These are phyloP conservation scores for Berkeleyomyces basicola DNA, from an alignment of 2,329 filamentous ascomycete genomes.

Conservation along the genomic window DNA sequence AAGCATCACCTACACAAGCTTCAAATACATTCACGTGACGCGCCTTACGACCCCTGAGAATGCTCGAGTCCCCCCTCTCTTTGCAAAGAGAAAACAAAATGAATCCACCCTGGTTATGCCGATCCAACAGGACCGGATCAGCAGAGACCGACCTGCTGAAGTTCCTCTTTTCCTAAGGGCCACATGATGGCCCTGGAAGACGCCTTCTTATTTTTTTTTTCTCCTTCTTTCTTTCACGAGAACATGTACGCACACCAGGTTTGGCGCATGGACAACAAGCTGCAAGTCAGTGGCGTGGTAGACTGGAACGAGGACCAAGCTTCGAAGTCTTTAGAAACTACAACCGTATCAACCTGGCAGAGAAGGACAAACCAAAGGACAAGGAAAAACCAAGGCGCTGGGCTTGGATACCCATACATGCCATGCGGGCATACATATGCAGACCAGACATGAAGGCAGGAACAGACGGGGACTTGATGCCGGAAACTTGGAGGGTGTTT, in stretches of 20 bases:
- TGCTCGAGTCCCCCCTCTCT: neutral
- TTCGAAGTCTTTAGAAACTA: neutral
- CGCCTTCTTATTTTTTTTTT: neutral
- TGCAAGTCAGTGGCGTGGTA: neutral
- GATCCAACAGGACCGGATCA: neutral
- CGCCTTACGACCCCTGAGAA: neutral
- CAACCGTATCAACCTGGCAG: neutral
- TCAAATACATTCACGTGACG: neutral
- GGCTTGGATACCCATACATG: neutral
- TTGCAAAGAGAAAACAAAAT: neutral
- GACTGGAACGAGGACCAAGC: neutral
- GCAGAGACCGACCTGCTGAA: neutral
- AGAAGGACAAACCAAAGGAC: neutral
- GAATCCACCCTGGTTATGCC: neutral
- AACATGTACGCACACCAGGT: neutral
- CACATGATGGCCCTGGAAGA: neutral
- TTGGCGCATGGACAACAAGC: neutral
- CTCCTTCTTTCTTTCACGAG: neutral
- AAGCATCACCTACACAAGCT: too few species aligned
- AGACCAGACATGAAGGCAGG: neutral
- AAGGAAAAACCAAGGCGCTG: neutral
- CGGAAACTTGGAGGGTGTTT: neutral
- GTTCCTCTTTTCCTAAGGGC: neutral
- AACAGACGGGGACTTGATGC: neutral
- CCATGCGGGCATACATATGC: too few species aligned